phyloP scores from a whole-genome alignment of 345 rosid species.

The Populus nigra region DNA sequence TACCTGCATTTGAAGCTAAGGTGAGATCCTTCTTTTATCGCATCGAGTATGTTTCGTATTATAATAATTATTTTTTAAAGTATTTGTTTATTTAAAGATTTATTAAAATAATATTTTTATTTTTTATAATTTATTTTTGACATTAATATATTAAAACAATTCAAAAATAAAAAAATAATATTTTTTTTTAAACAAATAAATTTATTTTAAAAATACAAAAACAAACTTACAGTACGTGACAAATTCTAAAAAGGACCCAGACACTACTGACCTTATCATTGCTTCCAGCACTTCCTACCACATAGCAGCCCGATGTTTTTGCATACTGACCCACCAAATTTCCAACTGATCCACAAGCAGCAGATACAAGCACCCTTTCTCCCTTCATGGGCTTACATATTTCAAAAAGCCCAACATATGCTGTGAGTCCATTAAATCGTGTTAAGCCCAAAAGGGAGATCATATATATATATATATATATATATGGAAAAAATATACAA shows the following conservation, averaged over 20 bases:
- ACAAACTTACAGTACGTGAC: too few relatives aligned
- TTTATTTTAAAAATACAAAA: too few relatives aligned
- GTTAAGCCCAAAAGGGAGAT: too few relatives aligned
- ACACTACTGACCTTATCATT: conserved; percentile 17
- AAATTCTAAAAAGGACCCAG: neutral
- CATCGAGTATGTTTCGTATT: neutral
- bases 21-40: neutral
- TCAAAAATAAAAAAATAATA: too few relatives aligned
- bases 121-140: too few relatives aligned
- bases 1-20: neutral
- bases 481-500: too few relatives aligned
- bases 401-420: conserved; percentile 25
- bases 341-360: conserved; percentile 30
- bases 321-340: conserved; percentile 27
- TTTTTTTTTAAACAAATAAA: too few relatives aligned
- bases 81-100: too few relatives aligned
- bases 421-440: conserved; percentile 21
- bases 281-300: conserved; percentile 32
- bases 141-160: too few relatives aligned
- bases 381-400: conserved; percentile 28
- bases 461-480: too few relatives aligned
- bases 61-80: too few relatives aligned
- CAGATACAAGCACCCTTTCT: conserved; percentile 27
- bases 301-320: conserved; percentile 17
- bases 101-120: too few relatives aligned